Conservation (phyloP, 441 rosid species). For the Biscutella laevigata region DNA sequence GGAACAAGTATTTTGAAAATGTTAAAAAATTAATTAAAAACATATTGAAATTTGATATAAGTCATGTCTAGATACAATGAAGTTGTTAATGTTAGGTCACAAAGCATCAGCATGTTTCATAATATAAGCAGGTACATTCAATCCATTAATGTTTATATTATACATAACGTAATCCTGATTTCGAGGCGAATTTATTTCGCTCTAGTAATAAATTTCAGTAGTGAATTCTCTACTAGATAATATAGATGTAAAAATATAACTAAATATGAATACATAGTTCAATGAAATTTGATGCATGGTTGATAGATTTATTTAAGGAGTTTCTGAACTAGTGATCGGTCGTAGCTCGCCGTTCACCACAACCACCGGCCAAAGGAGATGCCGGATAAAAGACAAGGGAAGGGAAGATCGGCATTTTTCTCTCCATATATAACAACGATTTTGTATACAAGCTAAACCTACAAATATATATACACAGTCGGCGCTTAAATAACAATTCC, state of each 20-base stretch:
- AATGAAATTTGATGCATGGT: not conserved
- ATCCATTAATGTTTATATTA: not conserved
- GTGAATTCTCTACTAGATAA: not conserved
- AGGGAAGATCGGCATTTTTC: too few relatives aligned
- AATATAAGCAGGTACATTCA: conserved; percentile 7
- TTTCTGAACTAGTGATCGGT: too few relatives aligned
- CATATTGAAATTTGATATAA: not conserved
- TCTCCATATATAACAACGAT: too few relatives aligned
- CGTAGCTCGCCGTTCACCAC: too few relatives aligned
- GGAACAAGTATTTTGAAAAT: conserved; percentile 7
- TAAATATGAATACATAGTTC: not conserved
- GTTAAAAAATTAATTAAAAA: not conserved
- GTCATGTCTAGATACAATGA: conserved; percentile 19
- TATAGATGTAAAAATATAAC: not conserved
- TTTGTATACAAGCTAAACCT: too few relatives aligned
- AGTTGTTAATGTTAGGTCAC: conserved; percentile 10
- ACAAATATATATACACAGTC: too few relatives aligned
- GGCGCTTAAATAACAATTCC: too few relatives aligned
- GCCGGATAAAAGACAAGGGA: too few relatives aligned
- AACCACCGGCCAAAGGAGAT: too few relatives aligned
- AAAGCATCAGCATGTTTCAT: conserved; percentile 2
- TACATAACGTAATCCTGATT: conserved; percentile 9
- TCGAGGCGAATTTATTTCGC: not conserved
- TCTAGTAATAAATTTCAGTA: not conserved
- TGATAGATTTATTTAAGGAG: too few relatives aligned